Base-by-base conservation (phyloP, 148 eudicot species). In the Spergularia bocconei region DNA sequence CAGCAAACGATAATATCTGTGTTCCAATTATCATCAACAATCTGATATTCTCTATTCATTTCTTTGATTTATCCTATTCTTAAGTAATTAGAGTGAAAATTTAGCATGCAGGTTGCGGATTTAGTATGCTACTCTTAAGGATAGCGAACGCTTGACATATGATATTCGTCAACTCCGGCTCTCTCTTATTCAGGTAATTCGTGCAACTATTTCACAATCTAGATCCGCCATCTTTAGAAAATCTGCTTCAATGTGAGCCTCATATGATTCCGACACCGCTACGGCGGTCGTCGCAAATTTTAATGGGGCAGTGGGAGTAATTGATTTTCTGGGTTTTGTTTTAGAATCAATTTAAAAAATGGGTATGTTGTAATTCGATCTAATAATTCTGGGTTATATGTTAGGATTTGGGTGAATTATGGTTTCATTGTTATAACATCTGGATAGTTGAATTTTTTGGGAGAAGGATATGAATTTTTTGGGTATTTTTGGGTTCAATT, bases 111-210 rank as follows among this genome's bases (percentile, higher is more conserved):
- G 84, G 66, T 57, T 81, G 67, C 84, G 79, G 84, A 87, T 95
- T 77, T 98, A 95, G 78, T 84, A 88, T 84, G 96, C 91, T 66
- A 88, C 92, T 68, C 94, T 95, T 23, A 91, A 83, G 80, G 99
- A 92, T 80, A 91, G 94, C 87, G 98, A 90, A 75, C 97, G 89
- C 82, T 84, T 95, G 75, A 91, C 89, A 20, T 87, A 87, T 66
- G 85, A 90, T 54, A 81, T 91, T 78, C 86, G 83, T 20, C 85
- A 89, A 74, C 98, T 90, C 53, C 92, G 97, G 50, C 83, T 83
- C 25, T 82, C 90, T 39, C 92, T 95, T 52, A 72, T 89, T 25
- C 86, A 95, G 99, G 99, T 95, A 56, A 82, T 51, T 54, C 44
- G 68, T 54, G 21, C 65, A 41, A 13, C 61, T 1, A 13, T 50